phyloP scores from a whole-genome alignment of 116 monocot genomes.

The Phalaenopsis hybrid region DNA sequence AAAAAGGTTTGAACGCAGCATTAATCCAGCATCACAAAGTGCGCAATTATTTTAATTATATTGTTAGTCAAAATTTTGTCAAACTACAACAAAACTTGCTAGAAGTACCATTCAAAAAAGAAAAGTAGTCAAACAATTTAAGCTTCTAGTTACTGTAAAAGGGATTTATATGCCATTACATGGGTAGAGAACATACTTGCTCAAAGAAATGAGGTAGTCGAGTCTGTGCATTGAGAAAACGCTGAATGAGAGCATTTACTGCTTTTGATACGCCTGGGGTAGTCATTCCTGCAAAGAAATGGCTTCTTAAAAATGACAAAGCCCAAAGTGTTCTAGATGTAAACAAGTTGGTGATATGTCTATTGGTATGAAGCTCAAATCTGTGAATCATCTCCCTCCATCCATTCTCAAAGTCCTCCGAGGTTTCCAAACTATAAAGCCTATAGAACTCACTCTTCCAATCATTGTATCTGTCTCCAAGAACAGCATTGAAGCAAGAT shows the following conservation, averaged over 20 bases:
- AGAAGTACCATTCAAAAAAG: no score
- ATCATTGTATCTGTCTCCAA: constrained; percentile 63
- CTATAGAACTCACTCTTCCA: constrained; percentile 65
- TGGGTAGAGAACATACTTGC: constrained; percentile 34
- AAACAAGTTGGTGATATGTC: constrained; percentile 61
- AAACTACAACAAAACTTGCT: no score
- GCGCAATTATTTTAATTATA: no score
- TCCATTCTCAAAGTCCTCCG: constrained; percentile 67
- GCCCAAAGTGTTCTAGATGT: constrained; percentile 63
- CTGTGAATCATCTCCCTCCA: constrained; percentile 70
- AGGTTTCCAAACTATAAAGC: constrained; percentile 58
- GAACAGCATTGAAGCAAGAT: constrained; percentile 72
- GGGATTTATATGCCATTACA: not conserved
- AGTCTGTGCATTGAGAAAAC: constrained; percentile 62
- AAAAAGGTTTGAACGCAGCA: no score
- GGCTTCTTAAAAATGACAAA: constrained; percentile 63
- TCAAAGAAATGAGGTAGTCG: constrained; percentile 61
- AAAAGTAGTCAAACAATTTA: no score
- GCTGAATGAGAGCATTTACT: constrained; percentile 72
- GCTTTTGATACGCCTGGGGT: constrained; percentile 43
- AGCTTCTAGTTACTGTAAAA: no score
- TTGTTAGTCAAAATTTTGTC: no score
- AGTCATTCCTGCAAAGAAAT: constrained; percentile 75
- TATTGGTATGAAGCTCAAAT: constrained; percentile 64
- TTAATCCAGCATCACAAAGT: no score